Percentiles rank a stretch among this genome's conserved stretches.
phyloP scores from a whole-genome alignment of 139 green algal species.

The Chlamydomonas sp. region DNA sequence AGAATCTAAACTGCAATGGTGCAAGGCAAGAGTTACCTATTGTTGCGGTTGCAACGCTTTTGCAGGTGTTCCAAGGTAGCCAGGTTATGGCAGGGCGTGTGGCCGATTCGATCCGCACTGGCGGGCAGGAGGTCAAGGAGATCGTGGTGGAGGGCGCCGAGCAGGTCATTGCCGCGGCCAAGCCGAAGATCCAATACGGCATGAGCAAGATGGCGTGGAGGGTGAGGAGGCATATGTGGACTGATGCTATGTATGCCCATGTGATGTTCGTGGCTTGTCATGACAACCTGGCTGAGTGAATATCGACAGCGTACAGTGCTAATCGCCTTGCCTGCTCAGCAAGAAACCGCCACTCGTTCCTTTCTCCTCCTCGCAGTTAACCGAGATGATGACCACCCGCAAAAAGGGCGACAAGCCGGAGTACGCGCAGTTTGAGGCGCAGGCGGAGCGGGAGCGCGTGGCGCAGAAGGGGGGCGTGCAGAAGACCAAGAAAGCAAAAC shows the following conservation, averaged over 20 bases:
- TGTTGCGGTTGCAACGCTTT: not conserved
- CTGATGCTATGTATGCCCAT: too few species aligned
- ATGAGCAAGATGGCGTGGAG: conserved; percentile 11
- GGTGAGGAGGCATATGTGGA: not conserved
- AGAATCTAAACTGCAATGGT: not conserved
- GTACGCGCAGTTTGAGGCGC: not conserved
- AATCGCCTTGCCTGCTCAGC: too few species aligned
- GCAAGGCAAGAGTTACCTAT: not conserved
- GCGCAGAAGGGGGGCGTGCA: too few species aligned
- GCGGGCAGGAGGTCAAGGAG: conserved; percentile 26
- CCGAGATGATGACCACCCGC: conserved; percentile 17
- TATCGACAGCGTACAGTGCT: too few species aligned
- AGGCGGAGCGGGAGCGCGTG: too few species aligned
- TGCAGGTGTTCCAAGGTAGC: conserved; percentile 2
- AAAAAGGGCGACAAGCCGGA: conserved; percentile 11
- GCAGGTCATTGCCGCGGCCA: conserved; percentile 1
- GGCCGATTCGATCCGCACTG: not conserved
- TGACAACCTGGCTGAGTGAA: too few species aligned
- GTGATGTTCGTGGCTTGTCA: too few species aligned
- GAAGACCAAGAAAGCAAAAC: too few species aligned
- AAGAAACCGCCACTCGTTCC: too few species aligned
- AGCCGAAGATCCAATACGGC: conserved; percentile 30
- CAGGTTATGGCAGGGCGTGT: not conserved
- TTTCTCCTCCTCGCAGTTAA: conserved; percentile 6
- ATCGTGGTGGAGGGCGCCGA: conserved; percentile 23